phyloP scores from a whole-genome alignment of 208 protist species.

The Leishmania tarentolae region DNA sequence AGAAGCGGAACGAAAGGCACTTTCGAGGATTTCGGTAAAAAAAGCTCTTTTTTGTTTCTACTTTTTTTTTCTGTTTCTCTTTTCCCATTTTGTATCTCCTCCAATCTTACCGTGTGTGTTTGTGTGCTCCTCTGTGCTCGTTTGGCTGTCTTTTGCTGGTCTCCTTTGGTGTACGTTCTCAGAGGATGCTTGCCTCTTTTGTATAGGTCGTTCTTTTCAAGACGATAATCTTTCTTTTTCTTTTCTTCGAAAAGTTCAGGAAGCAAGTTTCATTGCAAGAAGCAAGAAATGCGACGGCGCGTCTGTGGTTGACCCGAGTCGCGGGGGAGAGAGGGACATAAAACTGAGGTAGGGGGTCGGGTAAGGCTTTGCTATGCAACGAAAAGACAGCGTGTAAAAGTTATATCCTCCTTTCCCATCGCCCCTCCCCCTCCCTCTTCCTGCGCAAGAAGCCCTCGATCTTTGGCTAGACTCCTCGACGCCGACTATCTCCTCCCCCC shows the following conservation, averaged over 20 bases:
- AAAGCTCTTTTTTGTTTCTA: not conserved
- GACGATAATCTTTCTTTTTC: not conserved
- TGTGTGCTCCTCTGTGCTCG: not conserved
- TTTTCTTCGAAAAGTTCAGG: not conserved
- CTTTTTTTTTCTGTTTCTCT: not conserved
- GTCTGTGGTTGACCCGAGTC: not conserved
- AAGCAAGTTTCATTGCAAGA: not conserved
- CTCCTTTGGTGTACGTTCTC: slow-evolving; percentile 3
- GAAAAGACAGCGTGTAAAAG: not conserved
- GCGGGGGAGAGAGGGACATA: no score
- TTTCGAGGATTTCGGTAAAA: not conserved
- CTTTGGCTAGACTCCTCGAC: not conserved
- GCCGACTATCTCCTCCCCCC: not conserved
- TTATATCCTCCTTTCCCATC: no score
- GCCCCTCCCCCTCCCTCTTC: not conserved
- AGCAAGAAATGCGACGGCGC: not conserved
- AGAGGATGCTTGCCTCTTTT: not conserved
- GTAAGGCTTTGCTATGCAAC: not conserved
- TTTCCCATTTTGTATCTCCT: slow-evolving; percentile 9
- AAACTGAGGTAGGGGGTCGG: no score
- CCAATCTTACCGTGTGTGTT: not conserved
- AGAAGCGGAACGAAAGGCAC: not conserved
- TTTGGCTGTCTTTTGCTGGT: not conserved
- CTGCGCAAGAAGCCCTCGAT: not conserved
- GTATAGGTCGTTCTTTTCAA: not conserved